Evolutionary conservation across 768 basidiomycete species (phyloP).

Genomic region (Suillus placidus): DNA sequence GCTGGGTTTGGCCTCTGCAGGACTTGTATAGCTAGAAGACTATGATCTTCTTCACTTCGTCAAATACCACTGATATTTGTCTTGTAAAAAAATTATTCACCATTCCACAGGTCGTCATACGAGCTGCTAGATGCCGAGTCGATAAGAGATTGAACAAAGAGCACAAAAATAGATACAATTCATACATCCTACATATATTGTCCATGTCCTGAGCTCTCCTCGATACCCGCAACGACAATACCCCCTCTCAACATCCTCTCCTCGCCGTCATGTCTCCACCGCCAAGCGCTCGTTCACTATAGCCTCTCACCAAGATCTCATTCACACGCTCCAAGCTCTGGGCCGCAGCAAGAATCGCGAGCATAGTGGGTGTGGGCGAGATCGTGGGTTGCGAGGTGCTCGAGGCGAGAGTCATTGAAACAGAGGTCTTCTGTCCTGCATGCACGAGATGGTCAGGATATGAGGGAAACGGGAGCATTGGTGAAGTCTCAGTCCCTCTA

Average conservation of each 20-base stretch:
- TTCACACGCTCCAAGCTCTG: constrained; percentile 36
- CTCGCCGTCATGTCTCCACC: constrained; percentile 6
- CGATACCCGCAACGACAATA: background rate
- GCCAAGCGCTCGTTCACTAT: constrained; percentile 22
- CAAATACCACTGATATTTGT: background rate
- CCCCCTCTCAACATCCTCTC: background rate
- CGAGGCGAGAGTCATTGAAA: constrained; percentile 8
- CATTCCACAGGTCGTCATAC: background rate
- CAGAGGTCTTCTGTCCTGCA: constrained; percentile 14
- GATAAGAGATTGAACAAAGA: background rate
- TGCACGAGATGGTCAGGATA: constrained; percentile 18
- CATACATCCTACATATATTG: background rate
- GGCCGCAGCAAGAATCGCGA: constrained; percentile 25
- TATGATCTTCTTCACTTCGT: background rate
- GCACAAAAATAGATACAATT: background rate
- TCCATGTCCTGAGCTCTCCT: background rate
- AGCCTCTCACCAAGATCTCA: constrained; percentile 39
- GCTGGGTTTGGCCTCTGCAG: background rate
- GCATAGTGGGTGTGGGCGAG: constrained; percentile 27
- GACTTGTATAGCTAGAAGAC: background rate
- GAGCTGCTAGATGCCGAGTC: background rate
- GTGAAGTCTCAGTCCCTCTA: constrained; percentile 2
- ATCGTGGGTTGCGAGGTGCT: constrained; percentile 13
- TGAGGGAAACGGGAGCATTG: constrained; percentile 27
- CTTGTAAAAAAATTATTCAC: background rate